Evolutionary conservation across 78 protist species (phyloP), one percentile per base, ranked within the genome.

Genomic region (Dictyostelium firmibasis): DNA sequence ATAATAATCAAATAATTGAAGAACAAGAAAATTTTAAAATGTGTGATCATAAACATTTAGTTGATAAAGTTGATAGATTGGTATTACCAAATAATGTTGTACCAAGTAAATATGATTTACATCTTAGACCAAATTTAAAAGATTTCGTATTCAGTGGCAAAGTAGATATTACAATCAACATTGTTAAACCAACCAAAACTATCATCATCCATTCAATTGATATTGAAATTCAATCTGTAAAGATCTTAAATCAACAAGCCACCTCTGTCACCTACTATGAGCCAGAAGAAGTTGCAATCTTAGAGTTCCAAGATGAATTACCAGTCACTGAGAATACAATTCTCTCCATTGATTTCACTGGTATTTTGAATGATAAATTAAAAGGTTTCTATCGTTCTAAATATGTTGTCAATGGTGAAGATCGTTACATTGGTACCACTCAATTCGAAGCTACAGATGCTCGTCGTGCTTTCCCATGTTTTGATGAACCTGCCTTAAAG

Each of bases 391-490:
- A 94, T 78, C 35, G 96, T 13, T 75, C 95, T 27, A 81, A 81
- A 50, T 91, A 91, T 81, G 72, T 57, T 91, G 70, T 84, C 2
- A n/a, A 81, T 53, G 95, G 95, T 35, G 84, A 91, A 67, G 79
- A 81, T 62, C 81, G 88, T 43, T 94, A 86, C 36, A 76, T 74
- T 29, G 67, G 44, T 27, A 53, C 47, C 1, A 98, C 99, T 27
- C 99, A 98, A 95, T 98, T 97, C 33, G 99, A 98, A 96, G 78
- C 98, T 23, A 91, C 97, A 13, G 99, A 98, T 69, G 96, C 97
- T 4, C 92, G 99, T n/a, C 72, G 96, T 4, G 97, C 98, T 92
- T 98, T 97, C 83, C 99, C 99, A 20, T 97, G 98, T 76, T 97
- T 86, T 76, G 99, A 98, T 69, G 98, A 98, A 64, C 98, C 98